Base-by-base conservation (phyloP, 257 asterid genomes). In the Solanum chilense region DNA sequence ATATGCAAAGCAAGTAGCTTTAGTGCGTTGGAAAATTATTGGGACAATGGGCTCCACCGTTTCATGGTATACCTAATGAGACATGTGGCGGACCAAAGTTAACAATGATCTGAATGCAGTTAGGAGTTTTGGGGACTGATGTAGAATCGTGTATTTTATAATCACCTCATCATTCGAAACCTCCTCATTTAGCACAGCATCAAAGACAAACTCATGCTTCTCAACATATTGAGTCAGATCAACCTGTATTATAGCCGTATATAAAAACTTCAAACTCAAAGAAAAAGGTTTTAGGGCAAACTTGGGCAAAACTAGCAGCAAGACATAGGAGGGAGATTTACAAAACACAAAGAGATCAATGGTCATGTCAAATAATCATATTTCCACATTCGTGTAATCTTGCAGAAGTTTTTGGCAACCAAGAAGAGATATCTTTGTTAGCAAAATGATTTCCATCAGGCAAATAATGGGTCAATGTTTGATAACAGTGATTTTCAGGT, bases 141-240 rank as follows among this genome's bases (percentile, higher is more conserved):
- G 10, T 31, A 42, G 33, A 45, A 70, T 27, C 81, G 14, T 45
- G 87, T 31, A 86, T 58, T 73, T 70, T 86, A 84, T 31, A 88
- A 82, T 93, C 88, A 97, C 99, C 99, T 97, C 98, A 85, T 96
- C 99, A 91, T 97, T 97, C 82, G 99, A 97, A 87, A 97, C 99
- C 92, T 97, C 98, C 91, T 97, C 99, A 86, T 97, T 87, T 73
- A 97, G 92, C 90, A 97, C 99, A 16, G 99, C 99, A 92, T 97
- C 99, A 93, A 95, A 97, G 88, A 95, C 98, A 92, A 97, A 97
- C 91, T 94, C 99, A 90, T 96, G 99, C 91, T 95, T 96, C 95
- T 97, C 99, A 92, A 94, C 83, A 86, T 97, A 97, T 88, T 95
- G 99, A 42, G 99, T 97, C 86, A 97, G 90, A 89, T 97, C 99